phyloP scores from a whole-genome alignment of 2,329 filamentous ascomycete genomes.

The Periconia sp. region DNA sequence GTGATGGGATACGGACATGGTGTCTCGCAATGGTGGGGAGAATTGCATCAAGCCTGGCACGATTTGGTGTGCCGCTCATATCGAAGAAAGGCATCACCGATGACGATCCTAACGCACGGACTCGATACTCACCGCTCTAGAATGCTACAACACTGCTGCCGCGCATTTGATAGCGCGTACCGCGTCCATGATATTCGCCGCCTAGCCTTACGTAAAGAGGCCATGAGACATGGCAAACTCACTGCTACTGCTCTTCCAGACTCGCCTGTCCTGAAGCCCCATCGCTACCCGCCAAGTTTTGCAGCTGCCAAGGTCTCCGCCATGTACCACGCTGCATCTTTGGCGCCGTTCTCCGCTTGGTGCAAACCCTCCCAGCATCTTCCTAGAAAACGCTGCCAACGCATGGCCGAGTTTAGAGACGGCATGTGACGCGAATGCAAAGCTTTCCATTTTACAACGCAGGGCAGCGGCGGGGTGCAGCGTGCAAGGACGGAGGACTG shows the following conservation, averaged over 20 bases:
- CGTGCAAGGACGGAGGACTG: too few species aligned
- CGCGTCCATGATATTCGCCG: slow-evolving; percentile 3
- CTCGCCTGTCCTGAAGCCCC: too few species aligned
- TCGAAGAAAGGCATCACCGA: slow-evolving; percentile 10
- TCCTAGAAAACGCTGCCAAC: not conserved
- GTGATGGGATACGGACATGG: not conserved
- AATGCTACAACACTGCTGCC: slow-evolving; percentile 10
- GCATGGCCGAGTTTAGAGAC: not conserved
- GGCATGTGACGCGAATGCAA: too few species aligned
- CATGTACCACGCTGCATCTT: too few species aligned
- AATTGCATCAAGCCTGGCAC: too few species aligned
- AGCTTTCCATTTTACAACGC: too few species aligned
- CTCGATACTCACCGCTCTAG: slow-evolving; percentile 27
- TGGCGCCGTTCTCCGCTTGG: slow-evolving; percentile 3
- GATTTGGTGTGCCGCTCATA: slow-evolving; percentile 2
- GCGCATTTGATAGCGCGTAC: slow-evolving; percentile 14
- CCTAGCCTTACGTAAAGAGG: not conserved
- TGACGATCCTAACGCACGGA: slow-evolving; percentile 20
- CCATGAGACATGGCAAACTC: too few species aligned
- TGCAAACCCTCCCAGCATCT: slow-evolving; percentile 3
- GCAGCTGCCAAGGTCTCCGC: too few species aligned
- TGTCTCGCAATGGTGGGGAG: slow-evolving; percentile 5
- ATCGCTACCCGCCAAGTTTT: too few species aligned
- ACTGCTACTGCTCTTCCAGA: too few species aligned
- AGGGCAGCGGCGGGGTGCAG: too few species aligned